Evolutionary conservation across 2,329 filamentous ascomycete species (phyloP).

Genomic region (Macroventuria anomochaeta): DNA sequence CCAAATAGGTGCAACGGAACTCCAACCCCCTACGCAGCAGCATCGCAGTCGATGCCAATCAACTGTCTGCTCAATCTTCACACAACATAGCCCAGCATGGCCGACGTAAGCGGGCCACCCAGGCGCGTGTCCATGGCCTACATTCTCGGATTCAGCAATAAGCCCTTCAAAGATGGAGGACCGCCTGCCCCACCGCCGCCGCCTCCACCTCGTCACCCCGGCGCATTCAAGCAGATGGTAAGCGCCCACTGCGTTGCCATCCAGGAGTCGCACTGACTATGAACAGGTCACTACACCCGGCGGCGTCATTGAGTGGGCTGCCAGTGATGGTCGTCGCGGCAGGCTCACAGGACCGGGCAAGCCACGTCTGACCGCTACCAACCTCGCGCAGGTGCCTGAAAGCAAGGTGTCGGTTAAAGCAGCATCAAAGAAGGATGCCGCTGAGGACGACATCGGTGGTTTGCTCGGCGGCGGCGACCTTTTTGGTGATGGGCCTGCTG

Average conservation of each 20-base stretch:
- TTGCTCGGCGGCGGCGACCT: not conserved
- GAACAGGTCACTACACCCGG: slow-evolving; percentile 30
- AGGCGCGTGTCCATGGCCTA: slow-evolving; percentile 37
- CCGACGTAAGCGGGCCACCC: slow-evolving; percentile 14
- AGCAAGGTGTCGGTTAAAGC: slow-evolving; percentile 9
- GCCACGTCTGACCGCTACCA: slow-evolving; percentile 22
- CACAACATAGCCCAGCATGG: slow-evolving; percentile 16
- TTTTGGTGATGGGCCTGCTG: not conserved
- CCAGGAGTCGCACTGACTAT: not conserved
- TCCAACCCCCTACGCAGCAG: not conserved
- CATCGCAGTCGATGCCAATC: too few relatives aligned
- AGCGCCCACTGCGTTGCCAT: fast-evolving
- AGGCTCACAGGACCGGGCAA: slow-evolving; percentile 27
- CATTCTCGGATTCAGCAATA: slow-evolving; percentile 39
- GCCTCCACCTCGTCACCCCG: slow-evolving; percentile 12
- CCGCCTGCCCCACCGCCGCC: slow-evolving; percentile 17
- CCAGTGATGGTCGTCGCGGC: slow-evolving; percentile 44
- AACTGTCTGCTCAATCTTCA: not conserved
- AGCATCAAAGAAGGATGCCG: not conserved
- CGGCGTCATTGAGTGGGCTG: slow-evolving; percentile 41
- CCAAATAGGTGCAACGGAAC: slow-evolving; percentile 3
- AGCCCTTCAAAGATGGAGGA: slow-evolving; percentile 37
- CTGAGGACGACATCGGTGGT: not conserved
- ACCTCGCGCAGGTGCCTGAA: slow-evolving; percentile 20
- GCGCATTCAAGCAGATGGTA: slow-evolving; percentile 25